Percentiles rank a stretch among this genome's conserved stretches.
These are phyloP conservation scores for Sporothrix pseudoabietina DNA, from an alignment of 2,329 filamentous ascomycete genomes.

Conservation along the genomic window DNA sequence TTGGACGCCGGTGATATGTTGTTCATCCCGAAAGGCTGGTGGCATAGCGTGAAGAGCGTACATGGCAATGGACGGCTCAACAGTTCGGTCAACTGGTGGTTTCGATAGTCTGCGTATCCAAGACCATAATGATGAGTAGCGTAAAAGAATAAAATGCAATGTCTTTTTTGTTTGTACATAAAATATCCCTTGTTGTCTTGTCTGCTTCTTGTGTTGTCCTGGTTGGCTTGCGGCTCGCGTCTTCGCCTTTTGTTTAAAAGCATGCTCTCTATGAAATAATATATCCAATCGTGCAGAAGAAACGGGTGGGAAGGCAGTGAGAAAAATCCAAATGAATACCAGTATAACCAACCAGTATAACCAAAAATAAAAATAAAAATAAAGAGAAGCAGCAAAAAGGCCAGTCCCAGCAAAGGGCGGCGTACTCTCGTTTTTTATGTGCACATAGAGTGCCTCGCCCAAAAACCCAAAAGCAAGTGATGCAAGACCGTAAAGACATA, in stretches of 20 bases:
- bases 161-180: slow-evolving; percentile 7
- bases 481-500: background rate
- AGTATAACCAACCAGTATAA: background rate
- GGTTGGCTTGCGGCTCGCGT: background rate
- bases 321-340: background rate
- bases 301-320: background rate
- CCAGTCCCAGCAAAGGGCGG: background rate
- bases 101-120: slow-evolving; percentile 51
- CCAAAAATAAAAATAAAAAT: background rate
- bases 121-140: too few species aligned
- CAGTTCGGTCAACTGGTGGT: slow-evolving; percentile 74
- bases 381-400: background rate
- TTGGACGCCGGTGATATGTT: slow-evolving; percentile 69
- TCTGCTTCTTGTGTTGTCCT: background rate
- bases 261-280: slow-evolving; percentile 16
- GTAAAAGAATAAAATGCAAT: background rate
- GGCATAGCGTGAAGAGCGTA: slow-evolving; percentile 76
- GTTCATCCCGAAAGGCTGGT: slow-evolving; percentile 83
- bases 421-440: background rate
- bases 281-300: background rate
- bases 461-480: background rate
- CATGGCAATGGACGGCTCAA: slow-evolving; percentile 47
- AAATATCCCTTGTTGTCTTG: background rate
- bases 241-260: slow-evolving; percentile 17
- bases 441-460: background rate